Base-by-base conservation (phyloP, 768 basidiomycete species). In the Pisolithus marmoratus region DNA sequence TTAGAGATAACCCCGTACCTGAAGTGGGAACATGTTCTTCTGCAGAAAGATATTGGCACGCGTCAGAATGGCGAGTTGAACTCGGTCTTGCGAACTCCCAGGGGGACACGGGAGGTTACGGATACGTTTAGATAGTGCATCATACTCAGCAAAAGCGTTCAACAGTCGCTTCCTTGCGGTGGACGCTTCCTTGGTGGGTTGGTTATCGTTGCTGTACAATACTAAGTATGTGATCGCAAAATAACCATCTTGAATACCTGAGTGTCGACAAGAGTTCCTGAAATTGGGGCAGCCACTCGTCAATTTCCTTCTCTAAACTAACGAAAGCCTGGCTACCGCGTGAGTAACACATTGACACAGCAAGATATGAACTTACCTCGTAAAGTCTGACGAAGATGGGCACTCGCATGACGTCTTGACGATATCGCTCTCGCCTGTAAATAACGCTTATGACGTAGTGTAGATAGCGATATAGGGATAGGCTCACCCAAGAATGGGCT, bases 91-190 rank as follows among this genome's bases (percentile, higher is more conserved):
- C 17, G 88, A 88, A 54, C 83, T 82, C 2, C 82, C 82, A 0
- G 77, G 75, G 0, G 79, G 72, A 53, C 79, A 82, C 0, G 88
- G 87, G 15, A 95, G 71, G 52, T 72, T 74, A 49, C 84, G 82
- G 60, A 99, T 90, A 29, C 85, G 83, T 64, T 94, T 96, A 1
- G 93, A 79, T 14, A 97, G 69, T 38, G 81, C 81, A 61, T 99
- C 96, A 64, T 97, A 97, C 47, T 90, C 85, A 5, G 85, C 79
- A 64, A 97, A 93, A 0, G 85, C 82, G 41, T 91, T 86, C 11
- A 98, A 70, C 26, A 99, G 77, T 4, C 83, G 82, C 63, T 94
- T 94, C 54, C 94, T 83, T 0, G 83, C 78, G 2, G 76, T 72
- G 9, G 79, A 75, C 6, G 86, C 89, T 64, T 88, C 85, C 50